Percentiles rank a stretch among this genome's conserved stretches.
Evolutionary conservation across 306 rosid species (phyloP).

Genomic region (Cyclanthera cordifolia): DNA sequence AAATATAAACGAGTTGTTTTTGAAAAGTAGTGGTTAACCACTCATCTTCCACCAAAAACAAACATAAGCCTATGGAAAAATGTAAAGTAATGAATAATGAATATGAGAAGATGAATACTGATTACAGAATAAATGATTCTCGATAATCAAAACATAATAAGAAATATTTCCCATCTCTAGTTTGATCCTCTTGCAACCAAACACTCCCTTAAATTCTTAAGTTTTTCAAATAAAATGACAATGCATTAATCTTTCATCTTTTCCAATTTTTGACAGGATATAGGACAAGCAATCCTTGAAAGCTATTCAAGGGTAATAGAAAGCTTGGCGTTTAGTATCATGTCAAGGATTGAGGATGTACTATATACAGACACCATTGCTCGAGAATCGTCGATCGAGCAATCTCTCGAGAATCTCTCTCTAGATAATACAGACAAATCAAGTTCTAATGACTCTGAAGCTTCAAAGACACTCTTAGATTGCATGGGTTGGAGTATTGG

Average conservation of each 20-base stretch:
- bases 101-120: too few relatives aligned
- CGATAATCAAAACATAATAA: too few relatives aligned
- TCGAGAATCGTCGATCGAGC: slow-evolving; percentile 22
- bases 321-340: slow-evolving; percentile 67
- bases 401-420: slow-evolving; percentile 18
- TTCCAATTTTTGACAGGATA: slow-evolving; percentile 44
- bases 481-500: slow-evolving; percentile 67
- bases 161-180: too few relatives aligned
- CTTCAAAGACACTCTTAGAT: slow-evolving; percentile 67
- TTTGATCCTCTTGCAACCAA: too few relatives aligned
- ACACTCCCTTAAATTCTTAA: too few relatives aligned
- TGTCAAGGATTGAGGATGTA: slow-evolving; percentile 86
- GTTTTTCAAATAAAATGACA: not conserved
- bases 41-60: too few relatives aligned
- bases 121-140: too few relatives aligned
- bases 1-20: too few relatives aligned
- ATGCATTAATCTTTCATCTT: not conserved
- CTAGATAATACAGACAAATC: slow-evolving; percentile 14
- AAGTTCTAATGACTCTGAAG: slow-evolving; percentile 17
- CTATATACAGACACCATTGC: slow-evolving; percentile 40
- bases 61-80: too few relatives aligned
- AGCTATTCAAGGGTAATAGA: slow-evolving; percentile 94
- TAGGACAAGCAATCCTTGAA: slow-evolving; percentile 81
- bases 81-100: too few relatives aligned
- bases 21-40: too few relatives aligned